Conservation (phyloP, 1,139 yeast genomes). For the Zygosaccharomyces pseudobailii region DNA sequence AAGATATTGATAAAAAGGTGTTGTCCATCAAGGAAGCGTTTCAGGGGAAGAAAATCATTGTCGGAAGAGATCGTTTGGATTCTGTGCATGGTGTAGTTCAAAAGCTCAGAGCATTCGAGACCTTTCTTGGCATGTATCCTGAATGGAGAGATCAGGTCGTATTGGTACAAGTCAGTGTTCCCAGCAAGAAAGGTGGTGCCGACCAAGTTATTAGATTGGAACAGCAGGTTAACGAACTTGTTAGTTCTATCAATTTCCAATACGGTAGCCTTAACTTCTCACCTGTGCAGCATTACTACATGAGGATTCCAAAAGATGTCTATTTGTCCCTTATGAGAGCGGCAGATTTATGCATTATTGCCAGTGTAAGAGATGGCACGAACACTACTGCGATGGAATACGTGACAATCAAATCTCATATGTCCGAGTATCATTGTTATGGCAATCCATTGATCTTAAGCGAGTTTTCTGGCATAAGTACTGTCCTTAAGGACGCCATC, state of each 20-base stretch:
- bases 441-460: conserved; percentile 77
- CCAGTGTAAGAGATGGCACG: conserved; percentile 94
- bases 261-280: conserved; percentile 76
- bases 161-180: conserved; percentile 86
- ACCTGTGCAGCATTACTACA: conserved; percentile 88
- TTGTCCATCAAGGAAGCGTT: conserved; percentile 60
- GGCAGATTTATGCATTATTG: conserved; percentile 85
- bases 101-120: conserved; percentile 74
- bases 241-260: conserved; percentile 72
- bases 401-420: conserved; percentile 77
- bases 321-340: conserved; percentile 81
- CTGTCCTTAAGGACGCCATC: conserved; percentile 71
- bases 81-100: conserved; percentile 79
- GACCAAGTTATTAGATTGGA: conserved; percentile 47
- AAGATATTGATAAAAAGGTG: conserved; percentile 43
- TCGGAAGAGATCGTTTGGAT: conserved; percentile 80
- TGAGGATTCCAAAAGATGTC: conserved; percentile 83
- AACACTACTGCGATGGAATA: conserved; percentile 91
- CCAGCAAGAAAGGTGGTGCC: conserved; percentile 36
- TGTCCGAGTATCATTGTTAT: conserved; percentile 30
- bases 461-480: conserved; percentile 91
- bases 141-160: conserved; percentile 88
- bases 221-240: conserved; percentile 72
- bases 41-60: conserved; percentile 67
- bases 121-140: conserved; percentile 83